These are phyloP conservation scores for Dipodascus albidus DNA, from an alignment of 805 yeast species.

Conservation along the genomic window DNA sequence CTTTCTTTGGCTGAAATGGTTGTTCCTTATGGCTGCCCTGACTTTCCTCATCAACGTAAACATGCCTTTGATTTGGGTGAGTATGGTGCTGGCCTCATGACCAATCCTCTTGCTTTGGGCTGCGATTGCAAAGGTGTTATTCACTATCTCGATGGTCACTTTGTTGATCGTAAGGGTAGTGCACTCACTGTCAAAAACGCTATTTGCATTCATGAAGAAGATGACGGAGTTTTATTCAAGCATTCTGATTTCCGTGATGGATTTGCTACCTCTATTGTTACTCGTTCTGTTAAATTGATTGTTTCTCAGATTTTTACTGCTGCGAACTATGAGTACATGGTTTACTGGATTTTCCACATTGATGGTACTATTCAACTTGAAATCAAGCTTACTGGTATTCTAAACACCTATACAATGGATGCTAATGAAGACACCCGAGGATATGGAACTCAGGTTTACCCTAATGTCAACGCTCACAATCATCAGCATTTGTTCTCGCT, in stretches of 20 bases:
- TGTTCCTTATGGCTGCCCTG: conserved; percentile 76
- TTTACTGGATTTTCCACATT: conserved; percentile 74
- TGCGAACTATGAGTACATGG: conserved; percentile 76
- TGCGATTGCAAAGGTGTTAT: conserved; percentile 83
- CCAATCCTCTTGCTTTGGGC: conserved; percentile 66
- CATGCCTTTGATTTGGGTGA: conserved; percentile 83
- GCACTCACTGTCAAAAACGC: conserved; percentile 66
- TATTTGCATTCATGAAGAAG: conserved; percentile 78
- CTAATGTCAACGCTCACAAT: conserved; percentile 73
- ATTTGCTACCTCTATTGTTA: conserved; percentile 61
- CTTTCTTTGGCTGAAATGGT: conserved; percentile 32
- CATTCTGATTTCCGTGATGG: conserved; percentile 79
- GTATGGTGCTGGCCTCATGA: conserved; percentile 79
- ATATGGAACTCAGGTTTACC: conserved; percentile 75
- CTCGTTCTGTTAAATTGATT: conserved; percentile 64
- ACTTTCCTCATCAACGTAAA: conserved; percentile 72
- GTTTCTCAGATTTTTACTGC: conserved; percentile 78
- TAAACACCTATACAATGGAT: conserved; percentile 57
- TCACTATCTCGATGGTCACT: conserved; percentile 73
- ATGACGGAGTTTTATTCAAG: conserved; percentile 67
- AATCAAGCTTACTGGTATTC: conserved; percentile 69
- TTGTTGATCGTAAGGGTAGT: conserved; percentile 54
- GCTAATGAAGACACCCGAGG: conserved; percentile 60
- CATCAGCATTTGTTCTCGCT: conserved; percentile 77
- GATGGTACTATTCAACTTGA: conserved; percentile 77